phyloP scores from a whole-genome alignment of 768 basidiomycete genomes.

The Russula brevipes region DNA sequence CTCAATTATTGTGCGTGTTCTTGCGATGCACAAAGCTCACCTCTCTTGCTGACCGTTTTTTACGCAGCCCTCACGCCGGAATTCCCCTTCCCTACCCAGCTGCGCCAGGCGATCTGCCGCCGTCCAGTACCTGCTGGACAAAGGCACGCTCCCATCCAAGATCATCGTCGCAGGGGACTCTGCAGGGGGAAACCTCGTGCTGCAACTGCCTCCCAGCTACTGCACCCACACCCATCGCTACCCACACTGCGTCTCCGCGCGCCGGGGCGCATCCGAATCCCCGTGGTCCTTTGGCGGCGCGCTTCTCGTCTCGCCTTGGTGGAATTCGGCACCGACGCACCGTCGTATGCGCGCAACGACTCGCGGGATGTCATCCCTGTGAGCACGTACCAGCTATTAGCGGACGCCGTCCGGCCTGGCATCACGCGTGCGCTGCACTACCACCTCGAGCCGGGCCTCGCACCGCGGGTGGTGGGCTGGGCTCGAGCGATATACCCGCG shows the following conservation, averaged over 20 bases:
- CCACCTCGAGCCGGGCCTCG: slow-evolving; percentile 8
- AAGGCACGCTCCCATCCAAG: slow-evolving; percentile 21
- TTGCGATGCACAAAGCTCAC: not conserved
- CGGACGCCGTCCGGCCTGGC: not conserved
- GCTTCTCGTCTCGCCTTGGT: slow-evolving; percentile 10
- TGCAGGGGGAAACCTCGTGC: slow-evolving; percentile 15
- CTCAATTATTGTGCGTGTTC: slow-evolving; percentile 8
- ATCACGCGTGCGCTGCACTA: not conserved
- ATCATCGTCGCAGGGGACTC: slow-evolving; percentile 24
- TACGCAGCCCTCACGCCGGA: not conserved
- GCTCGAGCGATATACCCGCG: not conserved
- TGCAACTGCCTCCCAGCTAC: slow-evolving; percentile 22
- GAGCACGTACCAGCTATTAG: not conserved
- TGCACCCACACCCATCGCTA: slow-evolving; percentile 22
- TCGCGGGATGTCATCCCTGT: not conserved
- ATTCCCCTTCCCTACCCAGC: not conserved
- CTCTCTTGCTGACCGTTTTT: not conserved
- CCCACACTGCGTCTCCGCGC: not conserved
- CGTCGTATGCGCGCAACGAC: not conserved
- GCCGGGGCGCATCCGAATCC: not conserved
- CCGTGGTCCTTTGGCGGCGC: not conserved
- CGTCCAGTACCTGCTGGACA: slow-evolving; percentile 19
- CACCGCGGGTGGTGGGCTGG: slow-evolving; percentile 3
- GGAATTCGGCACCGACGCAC: not conserved
- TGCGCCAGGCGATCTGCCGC: slow-evolving; percentile 15